A percentile compares a stretch with the other conserved stretches of the same genome.
Evolutionary conservation across 495 filamentous ascomycete species (phyloP).

Genomic region (Aspergillus biplanus): DNA sequence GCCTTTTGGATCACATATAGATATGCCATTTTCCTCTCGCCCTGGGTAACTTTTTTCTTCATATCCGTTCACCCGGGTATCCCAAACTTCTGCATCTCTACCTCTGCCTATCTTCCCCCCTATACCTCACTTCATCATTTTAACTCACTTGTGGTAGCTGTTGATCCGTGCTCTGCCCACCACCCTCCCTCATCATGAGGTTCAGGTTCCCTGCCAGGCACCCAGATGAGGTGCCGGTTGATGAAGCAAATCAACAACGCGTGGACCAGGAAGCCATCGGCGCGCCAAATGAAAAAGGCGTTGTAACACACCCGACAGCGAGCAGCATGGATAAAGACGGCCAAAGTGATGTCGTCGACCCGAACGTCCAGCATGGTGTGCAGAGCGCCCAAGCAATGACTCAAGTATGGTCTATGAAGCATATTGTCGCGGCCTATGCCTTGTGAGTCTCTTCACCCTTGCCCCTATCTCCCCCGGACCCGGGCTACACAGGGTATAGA

Average conservation of each 20-base stretch:
- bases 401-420: slow-evolving; percentile 23
- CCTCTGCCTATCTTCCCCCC: no score
- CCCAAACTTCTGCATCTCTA: not conserved
- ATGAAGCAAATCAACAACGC: slow-evolving; percentile 9
- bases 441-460: slow-evolving; percentile 13
- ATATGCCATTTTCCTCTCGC: not conserved
- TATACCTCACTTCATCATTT: no score
- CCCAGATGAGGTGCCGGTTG: slow-evolving; percentile 19
- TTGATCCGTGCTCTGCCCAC: not conserved
- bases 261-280: slow-evolving; percentile 4
- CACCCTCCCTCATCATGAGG: slow-evolving; percentile 4
- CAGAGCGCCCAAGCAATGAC: slow-evolving; percentile 25
- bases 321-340: slow-evolving; percentile 6
- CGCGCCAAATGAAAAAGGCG: slow-evolving; percentile 1
- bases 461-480: not conserved
- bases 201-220: slow-evolving; percentile 13
- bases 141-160: not conserved
- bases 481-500: not conserved
- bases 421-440: slow-evolving; percentile 21
- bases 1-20: not conserved
- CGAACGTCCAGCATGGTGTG: slow-evolving; percentile 25
- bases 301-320: slow-evolving; percentile 1
- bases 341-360: slow-evolving; percentile 17
- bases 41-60: not conserved
- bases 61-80: not conserved